phyloP scores from a whole-genome alignment of 1,139 yeast genomes.

The Diutina sp. region DNA sequence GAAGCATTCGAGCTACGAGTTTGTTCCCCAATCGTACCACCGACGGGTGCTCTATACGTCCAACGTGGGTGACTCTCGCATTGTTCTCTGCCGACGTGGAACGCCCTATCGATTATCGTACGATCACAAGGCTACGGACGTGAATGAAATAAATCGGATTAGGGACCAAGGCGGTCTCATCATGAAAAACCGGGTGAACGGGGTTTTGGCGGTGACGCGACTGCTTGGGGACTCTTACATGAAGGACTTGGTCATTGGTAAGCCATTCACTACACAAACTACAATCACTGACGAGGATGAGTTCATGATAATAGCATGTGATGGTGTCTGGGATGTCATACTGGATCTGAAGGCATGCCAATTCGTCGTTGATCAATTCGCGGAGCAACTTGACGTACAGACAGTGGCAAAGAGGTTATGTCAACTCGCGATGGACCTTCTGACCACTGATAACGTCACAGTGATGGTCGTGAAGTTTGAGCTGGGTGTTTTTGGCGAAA shows the following conservation, averaged over 20 bases:
- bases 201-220: constrained; percentile 89
- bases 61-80: constrained; percentile 89
- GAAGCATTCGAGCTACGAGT: constrained; percentile 19
- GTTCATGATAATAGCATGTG: constrained; percentile 81
- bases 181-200: constrained; percentile 86
- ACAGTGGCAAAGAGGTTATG: constrained; percentile 61
- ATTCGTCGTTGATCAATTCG: constrained; percentile 35
- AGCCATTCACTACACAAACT: constrained; percentile 87
- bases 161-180: constrained; percentile 74
- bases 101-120: constrained; percentile 70
- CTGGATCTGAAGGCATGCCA: constrained; percentile 74
- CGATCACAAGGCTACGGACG: constrained; percentile 90
- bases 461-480: constrained; percentile 74
- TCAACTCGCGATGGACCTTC: constrained; percentile 62
- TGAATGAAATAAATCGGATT: constrained; percentile 63
- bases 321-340: constrained; percentile 92
- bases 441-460: constrained; percentile 86
- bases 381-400: constrained; percentile 29
- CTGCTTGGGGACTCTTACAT: constrained; percentile 91
- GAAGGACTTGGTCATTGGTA: constrained; percentile 81
- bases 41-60: constrained; percentile 80
- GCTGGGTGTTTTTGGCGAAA: constrained; percentile 21
- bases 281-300: constrained; percentile 53
- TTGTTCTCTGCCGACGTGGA: constrained; percentile 65
- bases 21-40: constrained; percentile 33